Evolutionary conservation across 2,329 filamentous ascomycete species (phyloP).

Genomic region (Epicoccum nigrum): DNA sequence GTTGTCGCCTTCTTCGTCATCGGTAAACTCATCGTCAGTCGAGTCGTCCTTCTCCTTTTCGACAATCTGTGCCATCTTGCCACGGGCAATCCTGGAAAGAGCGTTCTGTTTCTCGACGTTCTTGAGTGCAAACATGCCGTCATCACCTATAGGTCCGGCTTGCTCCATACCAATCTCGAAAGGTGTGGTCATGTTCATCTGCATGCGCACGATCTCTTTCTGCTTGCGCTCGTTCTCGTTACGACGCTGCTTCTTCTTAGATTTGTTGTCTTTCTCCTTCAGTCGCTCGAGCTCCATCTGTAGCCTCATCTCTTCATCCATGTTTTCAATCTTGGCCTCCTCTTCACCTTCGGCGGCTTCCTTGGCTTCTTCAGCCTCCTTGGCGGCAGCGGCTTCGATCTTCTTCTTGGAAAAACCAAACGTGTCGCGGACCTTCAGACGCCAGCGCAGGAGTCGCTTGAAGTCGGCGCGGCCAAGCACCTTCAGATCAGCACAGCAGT

Average conservation of each 20-base stretch:
- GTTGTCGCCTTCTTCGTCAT: constrained; percentile 81
- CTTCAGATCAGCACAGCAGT: constrained; percentile 73
- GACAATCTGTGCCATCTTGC: constrained; percentile 75
- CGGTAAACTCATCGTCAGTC: constrained; percentile 61
- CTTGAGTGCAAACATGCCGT: constrained; percentile 86
- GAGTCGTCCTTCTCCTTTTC: constrained; percentile 59
- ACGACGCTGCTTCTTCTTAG: constrained; percentile 82
- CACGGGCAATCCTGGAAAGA: constrained; percentile 71
- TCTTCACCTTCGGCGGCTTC: constrained; percentile 61
- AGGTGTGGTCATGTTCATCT: constrained; percentile 94
- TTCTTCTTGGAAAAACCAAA: constrained; percentile 87
- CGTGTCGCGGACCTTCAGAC: constrained; percentile 84
- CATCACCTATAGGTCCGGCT: constrained; percentile 75
- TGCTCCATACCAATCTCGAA: constrained; percentile 96
- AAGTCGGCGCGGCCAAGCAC: constrained; percentile 95
- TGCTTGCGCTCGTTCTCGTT: constrained; percentile 93
- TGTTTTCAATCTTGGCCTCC: constrained; percentile 80
- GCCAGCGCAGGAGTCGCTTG: constrained; percentile 86
- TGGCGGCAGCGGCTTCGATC: constrained; percentile 53
- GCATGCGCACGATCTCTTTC: constrained; percentile 93
- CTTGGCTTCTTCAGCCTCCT: constrained; percentile 50
- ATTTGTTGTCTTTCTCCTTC: constrained; percentile 76
- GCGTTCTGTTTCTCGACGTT: constrained; percentile 77
- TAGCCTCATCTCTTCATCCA: constrained; percentile 93
- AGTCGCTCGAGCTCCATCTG: constrained; percentile 85